Evolutionary conservation across 169 alveolate genomes (phyloP).

Genomic region (Theileria sp.): DNA sequence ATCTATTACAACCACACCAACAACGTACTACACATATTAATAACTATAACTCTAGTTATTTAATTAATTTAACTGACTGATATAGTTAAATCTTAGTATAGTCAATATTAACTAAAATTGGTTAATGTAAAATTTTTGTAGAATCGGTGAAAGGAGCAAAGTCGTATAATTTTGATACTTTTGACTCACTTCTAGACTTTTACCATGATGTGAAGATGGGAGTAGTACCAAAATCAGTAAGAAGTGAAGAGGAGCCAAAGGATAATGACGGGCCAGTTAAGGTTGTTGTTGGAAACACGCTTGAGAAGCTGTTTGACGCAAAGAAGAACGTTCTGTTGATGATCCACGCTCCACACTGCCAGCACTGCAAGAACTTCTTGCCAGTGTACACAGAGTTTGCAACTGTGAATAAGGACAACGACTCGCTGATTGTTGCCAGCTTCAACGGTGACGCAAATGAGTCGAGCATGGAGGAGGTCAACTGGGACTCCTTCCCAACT

Average conservation of each 20-base stretch:
- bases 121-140: neutral
- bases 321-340: constrained; percentile 69
- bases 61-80: too few species aligned
- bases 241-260: constrained; percentile 76
- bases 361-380: constrained; percentile 77
- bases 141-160: neutral
- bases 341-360: constrained; percentile 79
- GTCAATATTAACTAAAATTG: too few species aligned
- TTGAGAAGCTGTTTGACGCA: constrained; percentile 56
- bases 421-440: constrained; percentile 66
- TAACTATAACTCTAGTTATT: too few species aligned
- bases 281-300: constrained; percentile 74
- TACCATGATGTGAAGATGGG: constrained; percentile 76
- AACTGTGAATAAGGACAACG: constrained; percentile 62
- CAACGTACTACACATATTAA: too few species aligned
- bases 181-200: constrained; percentile 60
- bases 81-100: too few species aligned
- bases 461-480: constrained; percentile 70
- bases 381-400: constrained; percentile 73
- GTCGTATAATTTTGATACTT: constrained; percentile 43
- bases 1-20: constrained; percentile 47
- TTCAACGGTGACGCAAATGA: constrained; percentile 79
- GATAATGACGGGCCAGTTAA: constrained; percentile 67
- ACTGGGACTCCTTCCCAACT: constrained; percentile 79
- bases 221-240: constrained; percentile 61